Evolutionary conservation across 768 basidiomycete genomes (phyloP).

Genomic region (Tephrocybe sp.): DNA sequence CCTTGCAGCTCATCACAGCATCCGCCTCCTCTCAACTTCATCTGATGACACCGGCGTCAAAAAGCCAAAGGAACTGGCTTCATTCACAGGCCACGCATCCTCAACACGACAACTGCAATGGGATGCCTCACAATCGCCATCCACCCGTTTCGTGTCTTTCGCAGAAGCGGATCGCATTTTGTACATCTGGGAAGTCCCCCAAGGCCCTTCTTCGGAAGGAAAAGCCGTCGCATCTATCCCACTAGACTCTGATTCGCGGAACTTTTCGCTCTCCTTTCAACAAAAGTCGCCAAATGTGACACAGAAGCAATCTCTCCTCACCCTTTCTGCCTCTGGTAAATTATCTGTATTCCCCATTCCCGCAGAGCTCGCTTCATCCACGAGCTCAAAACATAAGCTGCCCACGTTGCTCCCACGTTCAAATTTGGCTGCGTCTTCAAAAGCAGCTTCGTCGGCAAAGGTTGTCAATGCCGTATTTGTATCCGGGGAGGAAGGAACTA

Average conservation of each 20-base stretch:
- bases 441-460: conserved; percentile 32
- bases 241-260: conserved; percentile 61
- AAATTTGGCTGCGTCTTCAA: conserved; percentile 39
- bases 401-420: conserved; percentile 52
- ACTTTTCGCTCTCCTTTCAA: conserved; percentile 35
- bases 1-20: conserved; percentile 59
- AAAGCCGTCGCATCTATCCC: conserved; percentile 58
- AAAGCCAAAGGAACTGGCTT: conserved; percentile 44
- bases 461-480: conserved; percentile 49
- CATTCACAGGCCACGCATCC: conserved; percentile 68
- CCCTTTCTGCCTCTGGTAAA: conserved; percentile 58
- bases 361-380: conserved; percentile 36
- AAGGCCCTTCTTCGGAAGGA: conserved; percentile 39
- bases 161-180: conserved; percentile 64
- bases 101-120: conserved; percentile 50
- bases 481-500: conserved; percentile 34
- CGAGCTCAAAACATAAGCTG: conserved; percentile 42
- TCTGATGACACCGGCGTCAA: conserved; percentile 26
- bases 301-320: conserved; percentile 41
- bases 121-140: conserved; percentile 39
- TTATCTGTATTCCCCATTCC: conserved; percentile 57
- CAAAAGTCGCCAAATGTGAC: conserved; percentile 20
- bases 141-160: conserved; percentile 52
- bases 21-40: conserved; percentile 47
- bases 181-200: conserved; percentile 57